phyloP scores from a whole-genome alignment of 2,329 filamentous ascomycete genomes.

The Amesomyces nigricolor region DNA sequence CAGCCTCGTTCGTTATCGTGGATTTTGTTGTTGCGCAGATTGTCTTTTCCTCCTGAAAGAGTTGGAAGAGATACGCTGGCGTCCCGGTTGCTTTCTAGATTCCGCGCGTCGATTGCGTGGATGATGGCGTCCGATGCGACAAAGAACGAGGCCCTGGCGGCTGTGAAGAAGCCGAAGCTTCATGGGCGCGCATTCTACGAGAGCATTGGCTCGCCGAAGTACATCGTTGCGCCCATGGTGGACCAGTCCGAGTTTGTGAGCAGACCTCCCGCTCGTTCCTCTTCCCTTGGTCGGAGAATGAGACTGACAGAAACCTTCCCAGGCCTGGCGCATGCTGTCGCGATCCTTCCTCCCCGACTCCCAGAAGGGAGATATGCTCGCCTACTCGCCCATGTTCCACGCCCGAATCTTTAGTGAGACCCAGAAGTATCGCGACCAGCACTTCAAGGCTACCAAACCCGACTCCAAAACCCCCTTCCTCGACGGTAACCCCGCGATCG shows the following conservation, averaged over 20 bases:
- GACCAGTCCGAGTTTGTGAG: constrained; percentile 95
- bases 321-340: constrained; percentile 97
- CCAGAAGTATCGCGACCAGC: constrained; percentile 66
- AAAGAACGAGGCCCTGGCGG: constrained; percentile 8
- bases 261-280: constrained; percentile 18
- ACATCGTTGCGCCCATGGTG: constrained; percentile 93
- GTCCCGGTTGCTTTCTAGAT: not conserved
- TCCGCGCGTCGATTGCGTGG: constrained; percentile 14
- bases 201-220: constrained; percentile 86
- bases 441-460: constrained; percentile 66
- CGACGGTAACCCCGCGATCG: constrained; percentile 78
- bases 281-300: not conserved
- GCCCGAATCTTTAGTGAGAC: constrained; percentile 79
- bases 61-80: constrained; percentile 11
- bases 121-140: constrained; percentile 19
- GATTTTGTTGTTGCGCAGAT: not conserved
- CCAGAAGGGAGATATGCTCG: constrained; percentile 61
- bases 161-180: constrained; percentile 49
- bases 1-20: not conserved
- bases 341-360: constrained; percentile 76
- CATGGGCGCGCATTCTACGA: constrained; percentile 89
- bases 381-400: constrained; percentile 96
- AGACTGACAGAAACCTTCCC: constrained; percentile 3
- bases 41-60: not conserved
- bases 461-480: constrained; percentile 48